Evolutionary conservation across 495 filamentous ascomycete species (phyloP), one percentile per base, ranked within the genome.

Genomic region (Hypomontagnella submonticulosa): DNA sequence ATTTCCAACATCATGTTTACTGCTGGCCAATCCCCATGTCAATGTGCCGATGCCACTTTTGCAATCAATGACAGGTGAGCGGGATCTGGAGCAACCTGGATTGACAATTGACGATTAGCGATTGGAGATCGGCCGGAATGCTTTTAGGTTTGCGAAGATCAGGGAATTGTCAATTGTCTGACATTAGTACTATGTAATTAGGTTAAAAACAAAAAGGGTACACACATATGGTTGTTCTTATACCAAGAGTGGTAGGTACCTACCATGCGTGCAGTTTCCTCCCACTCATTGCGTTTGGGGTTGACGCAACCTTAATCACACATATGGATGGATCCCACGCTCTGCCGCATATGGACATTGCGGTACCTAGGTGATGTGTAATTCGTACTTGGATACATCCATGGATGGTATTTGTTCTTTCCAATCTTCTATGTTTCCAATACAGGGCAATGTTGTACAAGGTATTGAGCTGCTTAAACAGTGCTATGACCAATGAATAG

Each of bases 401-500:
- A 27, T 27, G 23, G 23, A 27, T 27, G 23, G 23, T 6, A 27
- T 27, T 27, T 6, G 23, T 27, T 27, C 23, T 27, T 27, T 27
- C 23, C 23, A 27, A 27, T 27, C 23, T 27, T 27, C 23, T 3
- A 27, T 27, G 23, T 27, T 27, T 27, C 23, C 23, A 27, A 16
- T 43, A 40, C 37, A 27, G 47, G 47, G 54, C 42, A 48, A 43
- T 58, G 34, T 49, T 40, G 34, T 58, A 58, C 55, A 40, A 57
- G 38, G 27, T 58, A 27, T 44, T 36, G 19, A 50, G 46, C 16
- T n/a, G n/a, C n/a, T n/a, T 63, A 56, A 30, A 19, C 44, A 49
- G 42, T 32, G 36, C 43, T 63, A 32, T 16, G 41, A 34, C 57
- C 57, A 61, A 61, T 61, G 20, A 15, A 38, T 53, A 47, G 47